phyloP scores from a whole-genome alignment of 169 alveolate genomes.

The Plasmodium reichenowi region DNA sequence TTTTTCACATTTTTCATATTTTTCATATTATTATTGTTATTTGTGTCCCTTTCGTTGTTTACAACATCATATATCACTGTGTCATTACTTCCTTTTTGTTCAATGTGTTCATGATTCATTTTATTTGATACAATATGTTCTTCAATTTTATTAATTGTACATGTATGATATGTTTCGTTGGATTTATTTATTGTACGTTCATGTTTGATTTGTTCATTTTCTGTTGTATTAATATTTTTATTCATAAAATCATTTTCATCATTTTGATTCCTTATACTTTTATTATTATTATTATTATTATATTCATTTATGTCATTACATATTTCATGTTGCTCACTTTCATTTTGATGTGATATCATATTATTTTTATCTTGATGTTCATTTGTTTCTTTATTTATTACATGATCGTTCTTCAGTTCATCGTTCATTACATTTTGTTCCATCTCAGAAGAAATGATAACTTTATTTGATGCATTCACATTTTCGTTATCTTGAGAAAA shows the following conservation, averaged over 20 bases:
- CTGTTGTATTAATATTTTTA: not conserved
- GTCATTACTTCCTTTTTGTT: conserved; percentile 10
- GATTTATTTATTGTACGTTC: not conserved
- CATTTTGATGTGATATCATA: not conserved
- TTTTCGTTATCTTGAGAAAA: not conserved
- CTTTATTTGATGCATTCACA: not conserved
- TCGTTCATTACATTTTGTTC: too few species aligned
- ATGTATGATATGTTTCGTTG: not conserved
- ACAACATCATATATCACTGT: conserved; percentile 8
- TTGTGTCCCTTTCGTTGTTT: not conserved
- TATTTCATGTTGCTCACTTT: not conserved
- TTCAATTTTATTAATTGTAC: not conserved
- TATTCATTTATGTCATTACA: not conserved
- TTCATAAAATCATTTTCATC: not conserved
- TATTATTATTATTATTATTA: not conserved
- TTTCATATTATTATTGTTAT: not conserved
- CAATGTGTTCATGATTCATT: not conserved
- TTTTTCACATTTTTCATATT: too few species aligned
- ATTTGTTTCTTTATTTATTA: not conserved
- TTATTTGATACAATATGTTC: not conserved
- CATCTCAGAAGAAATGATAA: too few species aligned
- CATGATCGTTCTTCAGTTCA: too few species aligned
- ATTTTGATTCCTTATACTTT: not conserved
- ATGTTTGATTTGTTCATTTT: not conserved
- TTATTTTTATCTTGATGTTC: not conserved